Evolutionary conservation across 495 filamentous ascomycete genomes (phyloP), one percentile per base, ranked within the genome.

Genomic region (Chaetomium fimeti): DNA sequence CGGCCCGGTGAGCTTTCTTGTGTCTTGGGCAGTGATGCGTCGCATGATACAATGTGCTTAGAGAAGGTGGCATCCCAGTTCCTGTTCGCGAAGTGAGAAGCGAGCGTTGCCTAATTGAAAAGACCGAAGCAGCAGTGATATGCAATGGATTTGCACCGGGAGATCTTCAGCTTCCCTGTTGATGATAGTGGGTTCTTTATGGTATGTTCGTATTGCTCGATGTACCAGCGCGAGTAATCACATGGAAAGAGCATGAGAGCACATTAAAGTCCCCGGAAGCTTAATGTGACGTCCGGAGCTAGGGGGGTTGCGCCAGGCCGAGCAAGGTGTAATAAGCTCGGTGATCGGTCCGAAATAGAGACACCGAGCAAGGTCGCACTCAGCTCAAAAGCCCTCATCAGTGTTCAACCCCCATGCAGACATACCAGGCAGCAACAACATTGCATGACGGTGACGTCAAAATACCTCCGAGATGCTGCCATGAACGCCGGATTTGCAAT

Each of bases 61-160:
- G 8, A 57, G 61, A 57, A 63, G 54, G 62, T 52, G 54, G 20
- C 43, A 58, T 64, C 22, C 28, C 7, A 2, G 1, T 3, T 24
- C 29, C 18, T 13, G n/a, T 52, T 38, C 47, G 47, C 40, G 12
- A 15, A 40, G 11, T 16, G 38, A 11, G 22, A 12, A 53, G 43
- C 28, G 25, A 61, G 18, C 27, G 40, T 5, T 59, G n/a, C 24
- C 29, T 13, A 9, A 20, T 40, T 22, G 15, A 15, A 40, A 32
- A 55, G 18, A 56, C 52, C 15, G 27, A 54, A 54, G 52, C 16
- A 28, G 52, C 27, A 54, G 27, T 54, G 52, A 54, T 54, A 11
- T 5, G 27, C 52, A 36, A 18, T 20, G 16, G 25, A n/a, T 27
- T 11, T n/a, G 12, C 13, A 32, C 18, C 28, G 28, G 27, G 25